phyloP scores from a whole-genome alignment of 306 rosid species.

The Astragalus membranaceus region DNA sequence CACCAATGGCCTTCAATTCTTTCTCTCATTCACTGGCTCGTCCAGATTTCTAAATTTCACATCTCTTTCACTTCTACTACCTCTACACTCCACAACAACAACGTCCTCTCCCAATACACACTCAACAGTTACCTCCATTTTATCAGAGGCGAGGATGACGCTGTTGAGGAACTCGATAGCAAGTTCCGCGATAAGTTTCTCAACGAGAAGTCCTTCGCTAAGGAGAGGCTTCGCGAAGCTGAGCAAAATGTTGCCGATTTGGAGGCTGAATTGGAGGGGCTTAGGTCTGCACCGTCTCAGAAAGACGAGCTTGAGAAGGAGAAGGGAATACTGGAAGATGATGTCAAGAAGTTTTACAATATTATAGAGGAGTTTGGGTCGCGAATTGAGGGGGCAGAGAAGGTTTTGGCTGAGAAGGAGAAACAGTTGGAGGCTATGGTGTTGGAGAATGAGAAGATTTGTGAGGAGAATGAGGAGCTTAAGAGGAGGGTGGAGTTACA shows the following conservation, averaged over 20 bases:
- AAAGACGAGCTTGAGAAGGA: slow-evolving; percentile 65
- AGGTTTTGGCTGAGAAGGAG: slow-evolving; percentile 50
- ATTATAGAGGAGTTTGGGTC: slow-evolving; percentile 42
- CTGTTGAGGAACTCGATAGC: slow-evolving; percentile 43
- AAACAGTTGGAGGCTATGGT: slow-evolving; percentile 54
- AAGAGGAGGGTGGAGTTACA: slow-evolving; percentile 63
- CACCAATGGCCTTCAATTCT: slow-evolving; percentile 86
- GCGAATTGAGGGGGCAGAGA: slow-evolving; percentile 37
- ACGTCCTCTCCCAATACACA: slow-evolving; percentile 38
- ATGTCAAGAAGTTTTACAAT: slow-evolving; percentile 61
- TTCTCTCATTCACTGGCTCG: slow-evolving; percentile 87
- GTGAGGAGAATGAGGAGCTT: slow-evolving; percentile 64
- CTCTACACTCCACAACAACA: not conserved
- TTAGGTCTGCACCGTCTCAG: slow-evolving; percentile 41
- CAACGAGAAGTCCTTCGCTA: slow-evolving; percentile 30
- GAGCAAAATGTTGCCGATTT: slow-evolving; percentile 13
- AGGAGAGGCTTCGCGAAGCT: slow-evolving; percentile 24
- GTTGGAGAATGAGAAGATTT: slow-evolving; percentile 38
- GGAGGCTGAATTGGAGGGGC: slow-evolving; percentile 32
- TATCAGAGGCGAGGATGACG: slow-evolving; percentile 59
- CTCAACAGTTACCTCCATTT: slow-evolving; percentile 44
- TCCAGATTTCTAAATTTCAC: slow-evolving; percentile 46
- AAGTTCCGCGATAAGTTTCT: slow-evolving; percentile 37
- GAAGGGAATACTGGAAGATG: slow-evolving; percentile 51
- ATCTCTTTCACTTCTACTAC: slow-evolving; percentile 18